Evolutionary conservation across 805 yeast genomes (phyloP).

Genomic region (Scheffersomyces coipomensis): DNA sequence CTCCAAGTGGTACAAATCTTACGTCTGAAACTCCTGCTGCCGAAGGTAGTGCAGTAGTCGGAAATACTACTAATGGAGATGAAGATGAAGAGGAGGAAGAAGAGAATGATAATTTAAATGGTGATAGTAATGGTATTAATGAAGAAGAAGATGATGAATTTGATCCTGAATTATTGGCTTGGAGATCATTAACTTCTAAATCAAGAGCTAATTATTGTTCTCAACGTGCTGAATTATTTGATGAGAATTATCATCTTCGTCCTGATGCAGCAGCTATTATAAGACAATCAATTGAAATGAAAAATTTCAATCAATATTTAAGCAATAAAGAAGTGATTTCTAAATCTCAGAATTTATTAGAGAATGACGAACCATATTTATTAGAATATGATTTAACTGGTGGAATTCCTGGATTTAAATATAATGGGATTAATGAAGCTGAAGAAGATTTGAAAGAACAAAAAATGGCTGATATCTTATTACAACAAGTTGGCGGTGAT

Average conservation of each 20-base stretch:
- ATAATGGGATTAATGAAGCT: constrained; percentile 47
- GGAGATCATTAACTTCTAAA: constrained; percentile 83
- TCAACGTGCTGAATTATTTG: constrained; percentile 64
- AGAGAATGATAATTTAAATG: constrained; percentile 34
- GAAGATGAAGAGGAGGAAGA: constrained; percentile 19
- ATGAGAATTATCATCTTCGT: constrained; percentile 54
- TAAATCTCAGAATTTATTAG: constrained; percentile 45
- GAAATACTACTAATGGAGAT: constrained; percentile 19
- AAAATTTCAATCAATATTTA: constrained; percentile 49
- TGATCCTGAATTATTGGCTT: constrained; percentile 75
- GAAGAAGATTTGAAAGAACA: constrained; percentile 40
- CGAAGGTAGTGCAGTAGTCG: constrained; percentile 9
- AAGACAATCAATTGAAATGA: constrained; percentile 68
- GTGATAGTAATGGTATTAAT: constrained; percentile 34
- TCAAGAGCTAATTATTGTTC: constrained; percentile 74
- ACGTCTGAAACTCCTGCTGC: constrained; percentile 10
- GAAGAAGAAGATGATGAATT: constrained; percentile 59
- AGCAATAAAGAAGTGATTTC: constrained; percentile 37
- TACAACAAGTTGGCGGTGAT: constrained; percentile 24
- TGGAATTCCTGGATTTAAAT: constrained; percentile 67
- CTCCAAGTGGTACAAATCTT: constrained; percentile 10
- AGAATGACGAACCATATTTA: constrained; percentile 60
- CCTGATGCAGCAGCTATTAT: constrained; percentile 67
- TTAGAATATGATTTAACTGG: constrained; percentile 85
- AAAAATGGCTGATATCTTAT: constrained; percentile 30